Percentiles rank a stretch among this genome's conserved stretches.
These are phyloP conservation scores for Ophiostoma pallidulum DNA, from an alignment of 2,329 filamentous ascomycete genomes.

Conservation along the genomic window DNA sequence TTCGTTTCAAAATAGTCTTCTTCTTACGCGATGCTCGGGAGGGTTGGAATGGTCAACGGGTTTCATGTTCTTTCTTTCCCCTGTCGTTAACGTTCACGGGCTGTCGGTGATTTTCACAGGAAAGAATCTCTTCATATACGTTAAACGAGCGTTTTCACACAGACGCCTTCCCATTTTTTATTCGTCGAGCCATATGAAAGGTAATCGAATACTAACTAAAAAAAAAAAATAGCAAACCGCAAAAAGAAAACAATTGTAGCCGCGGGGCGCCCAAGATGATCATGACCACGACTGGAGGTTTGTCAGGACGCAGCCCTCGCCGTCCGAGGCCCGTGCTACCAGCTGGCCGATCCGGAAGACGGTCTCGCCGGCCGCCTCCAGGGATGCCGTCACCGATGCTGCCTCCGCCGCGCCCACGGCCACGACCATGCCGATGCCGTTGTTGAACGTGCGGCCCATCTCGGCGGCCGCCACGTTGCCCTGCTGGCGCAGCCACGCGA, in stretches of 20 bases:
- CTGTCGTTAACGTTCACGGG: too few relatives aligned
- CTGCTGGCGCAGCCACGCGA: conserved; percentile 71
- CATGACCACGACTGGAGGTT: conserved; percentile 40
- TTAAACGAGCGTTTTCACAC: too few relatives aligned
- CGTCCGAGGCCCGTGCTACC: conserved; percentile 37
- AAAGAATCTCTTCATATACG: too few relatives aligned
- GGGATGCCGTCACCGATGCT: conserved; percentile 46
- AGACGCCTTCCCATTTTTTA: neutral
- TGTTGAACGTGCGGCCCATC: conserved; percentile 92
- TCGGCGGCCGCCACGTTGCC: conserved; percentile 66
- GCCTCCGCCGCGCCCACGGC: conserved; percentile 69
- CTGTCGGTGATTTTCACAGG: too few relatives aligned
- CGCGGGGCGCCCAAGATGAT: too few relatives aligned
- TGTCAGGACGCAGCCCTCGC: conserved; percentile 52
- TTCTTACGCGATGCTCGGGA: too few relatives aligned
- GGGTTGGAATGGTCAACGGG: too few relatives aligned
- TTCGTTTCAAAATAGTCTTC: neutral
- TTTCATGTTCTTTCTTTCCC: too few relatives aligned
- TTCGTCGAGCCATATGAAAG: too few relatives aligned
- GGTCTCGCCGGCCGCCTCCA: conserved; percentile 62
- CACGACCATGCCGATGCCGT: conserved; percentile 89
- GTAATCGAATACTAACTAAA: neutral
- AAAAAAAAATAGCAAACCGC: neutral
- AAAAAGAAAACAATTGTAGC: neutral
- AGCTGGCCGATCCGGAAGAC: conserved; percentile 70